Evolutionary conservation across 139 green algal species (phyloP).

Genomic region (Closterium sp.): DNA sequence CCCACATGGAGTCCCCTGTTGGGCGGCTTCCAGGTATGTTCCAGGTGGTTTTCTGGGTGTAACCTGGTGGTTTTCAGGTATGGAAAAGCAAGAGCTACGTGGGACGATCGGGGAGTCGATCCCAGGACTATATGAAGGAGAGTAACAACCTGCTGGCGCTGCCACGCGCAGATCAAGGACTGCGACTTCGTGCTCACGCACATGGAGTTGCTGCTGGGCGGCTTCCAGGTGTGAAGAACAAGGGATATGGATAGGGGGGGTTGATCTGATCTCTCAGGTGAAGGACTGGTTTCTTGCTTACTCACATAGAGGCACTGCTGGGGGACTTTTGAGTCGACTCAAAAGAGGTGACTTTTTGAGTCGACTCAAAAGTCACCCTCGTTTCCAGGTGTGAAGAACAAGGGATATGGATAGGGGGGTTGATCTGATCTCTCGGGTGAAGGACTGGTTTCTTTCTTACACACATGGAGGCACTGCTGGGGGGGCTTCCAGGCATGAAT

Average conservation of each 20-base stretch:
- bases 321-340: too few species aligned
- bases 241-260: neutral
- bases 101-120: neutral
- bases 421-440: slow-evolving; percentile 88
- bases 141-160: slow-evolving; percentile 83
- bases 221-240: slow-evolving; percentile 69
- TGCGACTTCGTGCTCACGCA: slow-evolving; percentile 83
- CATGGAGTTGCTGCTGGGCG: slow-evolving; percentile 86
- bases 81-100: neutral
- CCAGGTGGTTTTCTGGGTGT: neutral
- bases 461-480: slow-evolving; percentile 85
- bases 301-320: slow-evolving; percentile 84
- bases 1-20: slow-evolving; percentile 89
- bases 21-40: slow-evolving; percentile 72
- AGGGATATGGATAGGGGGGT: neutral
- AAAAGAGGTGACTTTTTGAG: too few species aligned
- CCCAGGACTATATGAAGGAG: slow-evolving; percentile 88
- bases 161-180: slow-evolving; percentile 82
- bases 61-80: neutral
- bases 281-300: slow-evolving; percentile 82
- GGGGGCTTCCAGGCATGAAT: slow-evolving; percentile 74
- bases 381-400: slow-evolving; percentile 68
- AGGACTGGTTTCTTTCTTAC: slow-evolving; percentile 81
- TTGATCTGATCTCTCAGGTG: slow-evolving; percentile 84
- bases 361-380: too few species aligned